Base-by-base conservation (phyloP, 768 basidiomycete genomes). In the Lentinula lateritia region DNA sequence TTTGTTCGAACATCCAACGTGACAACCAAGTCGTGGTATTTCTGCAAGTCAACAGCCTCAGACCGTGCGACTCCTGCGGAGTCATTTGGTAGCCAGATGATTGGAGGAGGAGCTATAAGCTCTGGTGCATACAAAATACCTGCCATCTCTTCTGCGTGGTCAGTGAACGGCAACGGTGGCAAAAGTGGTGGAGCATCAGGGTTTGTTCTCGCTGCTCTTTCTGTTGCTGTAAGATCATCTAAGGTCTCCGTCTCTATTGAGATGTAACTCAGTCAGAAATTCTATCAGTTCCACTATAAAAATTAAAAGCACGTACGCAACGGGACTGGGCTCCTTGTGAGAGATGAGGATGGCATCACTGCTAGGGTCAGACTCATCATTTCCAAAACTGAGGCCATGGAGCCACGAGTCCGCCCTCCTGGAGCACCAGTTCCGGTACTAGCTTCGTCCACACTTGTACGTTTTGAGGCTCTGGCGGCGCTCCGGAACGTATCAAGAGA, bases 41-140 rank as follows among this genome's bases (percentile, higher is more conserved):
- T 85, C 68, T 86, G 82, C 66, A 93, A 74, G 72, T 94, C 92
- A 52, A 81, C 77, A 34, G 90, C 90, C 71, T 93, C 91, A 5
- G 87, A 84, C 42, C 82, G 79, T 7, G 87, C 89, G 15, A 92
- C 84, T 23, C 88, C 88, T 15, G 86, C 84, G 10, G 80, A 79
- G 70, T 92, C 91, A 70, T 89, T 87, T 0, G 89, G 89, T n/a
- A 93, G 77, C 92, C 92, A 93, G 55, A 94, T 89, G 62, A 89
- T 85, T 1, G 90, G 91, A 18, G 82, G 76, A 16, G 90, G 89
- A 12, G 89, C 89, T 64, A 90, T 81, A 43, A 93, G 78, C 71
- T 91, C 91, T 1, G 91, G 89, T 4, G 92, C 89, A 68, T 93
- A 94, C 42, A 94, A 74, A 60, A 93, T 85, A 15, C 86, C 85